phyloP scores from a whole-genome alignment of 2,329 filamentous ascomycete species.

The Verticillium nonalfalfae region DNA sequence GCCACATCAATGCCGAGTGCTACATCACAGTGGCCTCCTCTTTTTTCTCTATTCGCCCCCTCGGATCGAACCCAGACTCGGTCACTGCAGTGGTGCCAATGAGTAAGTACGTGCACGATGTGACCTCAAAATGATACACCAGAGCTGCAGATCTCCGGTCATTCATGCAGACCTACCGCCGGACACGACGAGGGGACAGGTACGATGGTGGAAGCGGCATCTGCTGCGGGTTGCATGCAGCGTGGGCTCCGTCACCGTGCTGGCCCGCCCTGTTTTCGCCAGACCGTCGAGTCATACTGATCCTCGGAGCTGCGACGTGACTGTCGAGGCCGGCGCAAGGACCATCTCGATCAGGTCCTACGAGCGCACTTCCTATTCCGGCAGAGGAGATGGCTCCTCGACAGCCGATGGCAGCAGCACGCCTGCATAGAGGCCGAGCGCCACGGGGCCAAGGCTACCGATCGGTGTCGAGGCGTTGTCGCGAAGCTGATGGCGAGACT shows the following conservation, averaged over 20 bases:
- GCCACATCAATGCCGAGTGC: constrained; percentile 21
- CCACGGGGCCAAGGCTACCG: constrained; percentile 26
- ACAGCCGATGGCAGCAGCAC: constrained; percentile 28
- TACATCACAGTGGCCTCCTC: constrained; percentile 42
- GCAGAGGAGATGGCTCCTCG: constrained; percentile 48
- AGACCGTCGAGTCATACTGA: constrained; percentile 3
- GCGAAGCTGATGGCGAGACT: constrained; percentile 20
- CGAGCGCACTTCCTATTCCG: constrained; percentile 47
- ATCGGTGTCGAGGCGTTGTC: too few species aligned
- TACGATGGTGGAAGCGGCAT: constrained; percentile 37
- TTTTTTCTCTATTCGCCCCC: constrained; percentile 46
- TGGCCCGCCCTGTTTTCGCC: constrained; percentile 17
- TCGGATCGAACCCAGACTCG: constrained; percentile 39
- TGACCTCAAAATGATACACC: background rate
- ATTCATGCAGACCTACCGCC: constrained; percentile 35
- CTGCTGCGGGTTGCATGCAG: constrained; percentile 45
- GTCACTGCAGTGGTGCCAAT: constrained; percentile 43
- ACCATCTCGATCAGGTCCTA: constrained; percentile 49
- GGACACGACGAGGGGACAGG: constrained; percentile 32
- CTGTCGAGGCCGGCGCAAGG: constrained; percentile 35
- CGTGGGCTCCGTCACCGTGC: constrained; percentile 37
- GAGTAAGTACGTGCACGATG: constrained; percentile 53
- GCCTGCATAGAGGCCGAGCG: constrained; percentile 43
- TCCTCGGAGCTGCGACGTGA: constrained; percentile 36
- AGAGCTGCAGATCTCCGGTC: background rate